Conservation (phyloP, 257 asterid genomes). For the Dorcoceras hygrometricum region DNA sequence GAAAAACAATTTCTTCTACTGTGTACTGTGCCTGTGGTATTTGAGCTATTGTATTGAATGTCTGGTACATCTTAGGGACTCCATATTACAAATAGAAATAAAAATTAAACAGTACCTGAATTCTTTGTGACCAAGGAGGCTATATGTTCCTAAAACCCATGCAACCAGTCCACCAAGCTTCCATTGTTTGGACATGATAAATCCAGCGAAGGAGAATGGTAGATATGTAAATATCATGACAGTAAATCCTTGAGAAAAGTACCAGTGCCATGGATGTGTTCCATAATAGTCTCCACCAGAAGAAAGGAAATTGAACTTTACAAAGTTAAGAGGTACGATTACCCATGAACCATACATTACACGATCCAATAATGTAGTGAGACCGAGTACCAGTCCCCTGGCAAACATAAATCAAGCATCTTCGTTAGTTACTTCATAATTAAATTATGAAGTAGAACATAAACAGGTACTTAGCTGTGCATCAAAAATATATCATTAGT, state of each 20-base stretch:
- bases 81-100: neutral
- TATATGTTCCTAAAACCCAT: conserved; percentile 88
- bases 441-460: neutral
- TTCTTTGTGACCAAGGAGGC: conserved; percentile 96
- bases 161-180: conserved; percentile 74
- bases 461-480: neutral
- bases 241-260: conserved; percentile 92
- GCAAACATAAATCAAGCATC: neutral
- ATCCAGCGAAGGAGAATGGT: conserved; percentile 74
- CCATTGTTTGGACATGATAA: conserved; percentile 60
- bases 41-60: neutral
- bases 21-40: too few species aligned
- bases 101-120: conserved; percentile 58
- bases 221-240: conserved; percentile 81
- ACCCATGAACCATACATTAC: conserved; percentile 57
- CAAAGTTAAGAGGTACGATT: too few species aligned
- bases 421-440: neutral
- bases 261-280: conserved; percentile 99
- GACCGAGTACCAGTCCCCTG: conserved; percentile 42
- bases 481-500: neutral
- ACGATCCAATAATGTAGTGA: conserved; percentile 46
- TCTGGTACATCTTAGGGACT: neutral
- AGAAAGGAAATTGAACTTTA: conserved; percentile 85
- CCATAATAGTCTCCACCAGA: conserved; percentile 97
- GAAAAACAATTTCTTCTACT: neutral